Base-by-base conservation (phyloP, 2,329 filamentous ascomycete genomes). In the Fusarium abutilonis region DNA sequence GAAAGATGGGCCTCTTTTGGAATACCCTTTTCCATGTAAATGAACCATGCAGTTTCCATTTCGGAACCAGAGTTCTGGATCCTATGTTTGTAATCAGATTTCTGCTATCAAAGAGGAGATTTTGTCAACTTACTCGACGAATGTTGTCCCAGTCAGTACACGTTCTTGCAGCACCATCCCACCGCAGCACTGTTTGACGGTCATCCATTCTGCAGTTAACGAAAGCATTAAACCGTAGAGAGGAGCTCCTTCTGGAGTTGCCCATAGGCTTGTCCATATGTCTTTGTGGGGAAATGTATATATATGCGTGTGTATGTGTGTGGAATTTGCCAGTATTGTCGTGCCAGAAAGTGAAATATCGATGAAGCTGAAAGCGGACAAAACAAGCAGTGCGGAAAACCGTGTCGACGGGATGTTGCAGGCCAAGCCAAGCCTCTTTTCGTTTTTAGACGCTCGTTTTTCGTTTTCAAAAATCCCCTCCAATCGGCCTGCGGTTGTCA, bases 11-110 rank as follows among this genome's bases (percentile, higher is more conserved):
- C 87, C 87, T 65, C 86, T 79, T 54, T 80, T 82, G 4, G 88
- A 90, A 52, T 86, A 84, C 35, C 87, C 88, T 61, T 82, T 80
- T n/a, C 77, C 83, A 68, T 91, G 88, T 0, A 93, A 79, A 73
- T 93, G 82, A 2, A 93, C 81, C 14, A 86, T 79, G 67, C 90
- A 93, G 70, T 92, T 86, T 13, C 88, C 90, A 61, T 87, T 76
- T 10, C 82, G 79, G 58, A 82, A 81, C 88, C 88, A 93, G 3
- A 94, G 78, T 64, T 92, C 90, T 3, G 84, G 79, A 66, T 93
- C 90, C 90, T 93, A 32, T 48, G 14, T 44, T 4, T 36, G n/a
- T 28, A 8, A 41, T 64, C 45, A 64, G 62, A 41, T 26, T 13
- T 42, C 23, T 7, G 13, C 29, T n/a, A 7, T 46, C 34, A 45